Conservation (phyloP, 1,284 basidiomycete species). For the Porogramme epimiltina region DNA sequence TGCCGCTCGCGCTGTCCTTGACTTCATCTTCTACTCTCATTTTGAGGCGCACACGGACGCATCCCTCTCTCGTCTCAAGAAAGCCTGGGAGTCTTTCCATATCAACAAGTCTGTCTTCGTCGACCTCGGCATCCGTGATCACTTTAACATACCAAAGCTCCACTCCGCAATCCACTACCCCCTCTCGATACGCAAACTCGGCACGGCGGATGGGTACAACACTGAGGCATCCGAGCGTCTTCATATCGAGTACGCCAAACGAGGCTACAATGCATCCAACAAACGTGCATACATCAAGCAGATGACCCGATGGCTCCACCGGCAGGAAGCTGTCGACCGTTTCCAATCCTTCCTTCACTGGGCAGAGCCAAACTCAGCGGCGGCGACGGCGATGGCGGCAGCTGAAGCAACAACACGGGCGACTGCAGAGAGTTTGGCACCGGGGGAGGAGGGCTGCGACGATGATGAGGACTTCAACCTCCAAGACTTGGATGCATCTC, state of each 20-base stretch:
- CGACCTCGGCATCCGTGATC: constrained; percentile 12
- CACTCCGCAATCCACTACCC: constrained; percentile 29
- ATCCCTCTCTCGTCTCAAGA: constrained; percentile 15
- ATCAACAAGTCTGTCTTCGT: constrained; percentile 27
- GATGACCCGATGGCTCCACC: constrained; percentile 25
- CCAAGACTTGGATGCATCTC: neutral
- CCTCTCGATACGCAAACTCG: constrained; percentile 19
- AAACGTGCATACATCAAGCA: constrained; percentile 21
- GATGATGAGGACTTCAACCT: neutral
- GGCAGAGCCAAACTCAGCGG: neutral
- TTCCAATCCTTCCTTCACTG: constrained; percentile 9
- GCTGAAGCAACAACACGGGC: too few species aligned
- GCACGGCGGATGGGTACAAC: constrained; percentile 26
- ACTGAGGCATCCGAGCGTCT: constrained; percentile 28
- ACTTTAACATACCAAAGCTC: constrained; percentile 34
- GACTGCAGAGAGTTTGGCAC: neutral
- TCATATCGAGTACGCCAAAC: constrained; percentile 31
- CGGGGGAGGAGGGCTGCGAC: neutral
- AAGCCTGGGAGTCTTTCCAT: constrained; percentile 25
- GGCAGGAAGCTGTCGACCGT: constrained; percentile 17
- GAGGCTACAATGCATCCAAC: constrained; percentile 24
- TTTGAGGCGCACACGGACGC: constrained; percentile 20
- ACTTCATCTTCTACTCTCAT: constrained; percentile 32
- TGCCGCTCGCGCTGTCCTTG: constrained; percentile 27
- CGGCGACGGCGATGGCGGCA: neutral